Conservation (phyloP, 2,329 filamentous ascomycete genomes). For the Microcyclospora tardicrescens region DNA sequence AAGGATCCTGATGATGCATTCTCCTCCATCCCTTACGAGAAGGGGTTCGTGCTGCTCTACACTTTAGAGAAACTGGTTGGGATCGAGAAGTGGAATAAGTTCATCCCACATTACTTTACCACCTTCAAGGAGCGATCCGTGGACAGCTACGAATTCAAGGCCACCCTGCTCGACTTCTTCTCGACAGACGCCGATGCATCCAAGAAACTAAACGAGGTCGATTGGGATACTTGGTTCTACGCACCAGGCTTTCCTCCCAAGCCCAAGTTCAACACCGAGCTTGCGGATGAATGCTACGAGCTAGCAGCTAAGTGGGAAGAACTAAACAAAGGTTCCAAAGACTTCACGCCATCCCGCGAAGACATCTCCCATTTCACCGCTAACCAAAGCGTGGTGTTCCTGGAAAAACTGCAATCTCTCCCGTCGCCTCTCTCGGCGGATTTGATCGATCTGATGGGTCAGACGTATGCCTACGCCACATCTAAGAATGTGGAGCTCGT, state of each 20-base stretch:
- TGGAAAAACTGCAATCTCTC: slow-evolving; percentile 64
- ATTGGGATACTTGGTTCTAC: slow-evolving; percentile 88
- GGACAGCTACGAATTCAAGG: slow-evolving; percentile 88
- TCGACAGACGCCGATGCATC: slow-evolving; percentile 47
- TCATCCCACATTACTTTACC: slow-evolving; percentile 89
- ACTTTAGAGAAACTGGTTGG: slow-evolving; percentile 77
- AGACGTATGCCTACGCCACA: slow-evolving; percentile 57
- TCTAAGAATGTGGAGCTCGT: slow-evolving; percentile 80
- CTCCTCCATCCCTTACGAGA: slow-evolving; percentile 85
- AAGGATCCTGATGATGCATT: slow-evolving; percentile 95
- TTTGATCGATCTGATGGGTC: slow-evolving; percentile 59
- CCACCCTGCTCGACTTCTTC: slow-evolving; percentile 79
- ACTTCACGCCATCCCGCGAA: slow-evolving; percentile 47
- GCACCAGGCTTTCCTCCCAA: slow-evolving; percentile 79
- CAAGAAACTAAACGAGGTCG: slow-evolving; percentile 56
- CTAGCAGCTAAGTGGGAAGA: slow-evolving; percentile 72
- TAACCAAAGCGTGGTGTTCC: slow-evolving; percentile 84
- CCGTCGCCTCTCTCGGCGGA: slow-evolving; percentile 48
- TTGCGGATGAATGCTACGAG: slow-evolving; percentile 74
- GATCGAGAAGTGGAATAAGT: slow-evolving; percentile 79
- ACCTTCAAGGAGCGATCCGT: slow-evolving; percentile 76
- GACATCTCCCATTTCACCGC: slow-evolving; percentile 67
- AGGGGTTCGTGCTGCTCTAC: slow-evolving; percentile 90
- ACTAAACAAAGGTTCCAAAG: slow-evolving; percentile 20
- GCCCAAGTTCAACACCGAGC: slow-evolving; percentile 76